These are phyloP conservation scores for Fusarium tupiense DNA, from an alignment of 2,329 filamentous ascomycete species.

Conservation along the genomic window DNA sequence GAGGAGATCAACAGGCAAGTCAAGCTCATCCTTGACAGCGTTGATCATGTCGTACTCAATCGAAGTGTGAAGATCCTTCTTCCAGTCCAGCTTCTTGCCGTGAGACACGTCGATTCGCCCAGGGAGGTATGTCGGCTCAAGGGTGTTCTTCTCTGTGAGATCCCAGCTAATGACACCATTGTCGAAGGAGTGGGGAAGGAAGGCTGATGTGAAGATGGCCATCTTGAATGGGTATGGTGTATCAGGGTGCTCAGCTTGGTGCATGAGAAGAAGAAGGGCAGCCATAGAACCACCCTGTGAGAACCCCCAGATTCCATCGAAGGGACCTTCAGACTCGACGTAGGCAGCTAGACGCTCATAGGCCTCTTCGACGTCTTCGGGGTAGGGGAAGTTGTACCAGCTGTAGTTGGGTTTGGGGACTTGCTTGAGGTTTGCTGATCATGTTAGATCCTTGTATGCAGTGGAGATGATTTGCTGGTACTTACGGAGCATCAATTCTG, in stretches of 20 bases:
- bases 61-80: neutral
- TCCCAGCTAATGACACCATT: neutral
- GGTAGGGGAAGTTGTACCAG: neutral
- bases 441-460: neutral
- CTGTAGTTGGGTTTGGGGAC: neutral
- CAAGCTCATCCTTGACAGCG: neutral
- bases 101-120: neutral
- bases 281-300: neutral
- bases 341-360: neutral
- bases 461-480: fast-evolving
- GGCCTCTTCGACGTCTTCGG: neutral
- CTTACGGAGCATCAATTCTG: neutral
- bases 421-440: neutral
- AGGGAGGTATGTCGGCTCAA: neutral
- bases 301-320: neutral
- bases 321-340: neutral
- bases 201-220: neutral
- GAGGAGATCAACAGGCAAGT: neutral
- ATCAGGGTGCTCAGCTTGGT: neutral
- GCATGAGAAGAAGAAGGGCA: neutral
- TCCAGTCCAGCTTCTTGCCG: neutral
- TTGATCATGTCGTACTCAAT: neutral
- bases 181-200: neutral
- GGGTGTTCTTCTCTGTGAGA: neutral
- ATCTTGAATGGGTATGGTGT: neutral